phyloP scores from a whole-genome alignment of 2,329 filamentous ascomycete genomes.

The Rhinocladiella similis region DNA sequence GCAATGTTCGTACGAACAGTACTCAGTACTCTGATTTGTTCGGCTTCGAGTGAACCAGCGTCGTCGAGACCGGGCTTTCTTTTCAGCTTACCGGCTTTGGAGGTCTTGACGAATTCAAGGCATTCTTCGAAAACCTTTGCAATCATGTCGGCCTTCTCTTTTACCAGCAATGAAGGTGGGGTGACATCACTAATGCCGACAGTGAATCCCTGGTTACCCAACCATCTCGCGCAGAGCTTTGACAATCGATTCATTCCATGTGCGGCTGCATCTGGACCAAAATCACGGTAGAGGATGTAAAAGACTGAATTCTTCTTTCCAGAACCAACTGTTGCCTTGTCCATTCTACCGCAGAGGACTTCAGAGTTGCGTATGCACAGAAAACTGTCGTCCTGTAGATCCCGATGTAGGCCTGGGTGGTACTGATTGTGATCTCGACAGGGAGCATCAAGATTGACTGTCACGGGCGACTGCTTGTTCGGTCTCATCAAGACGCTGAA shows the following conservation, averaged over 20 bases:
- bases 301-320: slow-evolving; percentile 98
- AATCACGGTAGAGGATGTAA: slow-evolving; percentile 94
- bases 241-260: slow-evolving; percentile 91
- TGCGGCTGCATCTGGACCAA: slow-evolving; percentile 83
- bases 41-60: slow-evolving; percentile 57
- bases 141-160: slow-evolving; percentile 74
- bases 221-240: slow-evolving; percentile 82
- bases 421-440: slow-evolving; percentile 71
- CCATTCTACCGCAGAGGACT: slow-evolving; percentile 96
- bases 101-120: slow-evolving; percentile 62
- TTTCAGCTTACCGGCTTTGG: slow-evolving; percentile 71
- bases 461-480: slow-evolving; percentile 77
- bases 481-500: slow-evolving; percentile 91
- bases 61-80: slow-evolving; percentile 88
- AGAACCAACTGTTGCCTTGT: slow-evolving; percentile 94
- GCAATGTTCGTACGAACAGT: slow-evolving; percentile 90
- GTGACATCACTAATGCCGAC: slow-evolving; percentile 96
- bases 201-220: slow-evolving; percentile 91
- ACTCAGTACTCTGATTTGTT: slow-evolving; percentile 92
- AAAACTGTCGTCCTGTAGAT: slow-evolving; percentile 69
- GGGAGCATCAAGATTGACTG: slow-evolving; percentile 90
- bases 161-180: slow-evolving; percentile 69
- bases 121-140: slow-evolving; percentile 73
- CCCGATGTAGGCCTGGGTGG: slow-evolving; percentile 72
- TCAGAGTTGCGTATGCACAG: slow-evolving; percentile 94